Conservation (phyloP, 805 yeast species). For the Pichia nanzhaoensis region DNA sequence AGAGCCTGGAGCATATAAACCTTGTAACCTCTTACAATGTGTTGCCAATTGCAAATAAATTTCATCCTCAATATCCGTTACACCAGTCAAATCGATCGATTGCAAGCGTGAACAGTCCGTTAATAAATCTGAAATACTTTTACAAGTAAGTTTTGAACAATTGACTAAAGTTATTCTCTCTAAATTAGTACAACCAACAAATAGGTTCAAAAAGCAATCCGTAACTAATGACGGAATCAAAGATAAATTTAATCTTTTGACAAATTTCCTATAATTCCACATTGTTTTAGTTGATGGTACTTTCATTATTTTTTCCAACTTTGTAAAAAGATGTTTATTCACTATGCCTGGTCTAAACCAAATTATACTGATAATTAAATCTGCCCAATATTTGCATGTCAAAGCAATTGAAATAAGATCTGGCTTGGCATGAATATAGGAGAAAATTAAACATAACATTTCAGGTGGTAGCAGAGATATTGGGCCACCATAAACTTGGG, state of each 20-base stretch:
- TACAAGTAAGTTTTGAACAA: slow-evolving; percentile 58
- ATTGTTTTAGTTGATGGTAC: slow-evolving; percentile 41
- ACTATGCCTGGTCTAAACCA: slow-evolving; percentile 84
- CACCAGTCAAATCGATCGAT: slow-evolving; percentile 83
- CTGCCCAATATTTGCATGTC: slow-evolving; percentile 78
- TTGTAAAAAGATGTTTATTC: slow-evolving; percentile 40
- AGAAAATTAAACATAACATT: slow-evolving; percentile 58
- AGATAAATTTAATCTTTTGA: slow-evolving; percentile 75
- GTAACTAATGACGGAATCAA: slow-evolving; percentile 62
- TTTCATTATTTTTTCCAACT: slow-evolving; percentile 51
- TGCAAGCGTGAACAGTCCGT: slow-evolving; percentile 63
- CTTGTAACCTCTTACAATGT: slow-evolving; percentile 75
- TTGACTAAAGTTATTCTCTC: slow-evolving; percentile 84
- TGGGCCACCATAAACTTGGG: slow-evolving; percentile 19
- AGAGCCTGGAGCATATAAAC: slow-evolving; percentile 84
- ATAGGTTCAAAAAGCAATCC: slow-evolving; percentile 53
- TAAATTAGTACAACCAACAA: slow-evolving; percentile 64
- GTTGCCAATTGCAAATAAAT: slow-evolving; percentile 61
- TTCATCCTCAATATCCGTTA: slow-evolving; percentile 60
- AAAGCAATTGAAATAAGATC: slow-evolving; percentile 58
- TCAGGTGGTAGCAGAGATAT: slow-evolving; percentile 49
- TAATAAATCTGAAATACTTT: slow-evolving; percentile 56
- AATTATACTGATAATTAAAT: slow-evolving; percentile 65
- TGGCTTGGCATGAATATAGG: slow-evolving; percentile 50
- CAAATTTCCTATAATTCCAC: slow-evolving; percentile 62